Evolutionary conservation across 2,329 filamentous ascomycete genomes (phyloP), one percentile per base, ranked within the genome.

Genomic region (Phialemoniopsis sp.): DNA sequence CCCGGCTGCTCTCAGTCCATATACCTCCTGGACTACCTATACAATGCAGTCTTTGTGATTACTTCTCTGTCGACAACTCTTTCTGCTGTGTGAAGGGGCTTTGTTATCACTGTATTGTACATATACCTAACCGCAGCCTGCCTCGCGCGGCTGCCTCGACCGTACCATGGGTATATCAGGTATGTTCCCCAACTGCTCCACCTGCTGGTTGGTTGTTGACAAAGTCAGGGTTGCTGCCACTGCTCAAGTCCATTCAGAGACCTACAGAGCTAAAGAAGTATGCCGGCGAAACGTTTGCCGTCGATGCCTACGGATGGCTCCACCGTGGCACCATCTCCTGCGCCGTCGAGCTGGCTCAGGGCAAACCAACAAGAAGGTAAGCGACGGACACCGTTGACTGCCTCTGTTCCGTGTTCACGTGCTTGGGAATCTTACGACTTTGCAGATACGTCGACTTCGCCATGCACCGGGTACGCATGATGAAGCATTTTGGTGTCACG

Each of bases 221-320:
- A 6, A 6, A 34, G 61, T 38, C 37, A 90, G 91, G 93, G 33
- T 79, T 98, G 39, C 76, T 97, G 28, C 89, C 89, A 29, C 74
- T 97, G 44, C 80, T 98, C 45, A 97, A 97, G 66, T 97, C 93
- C 34, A 97, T 98, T 39, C 93, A 98, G 44, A 89, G 87, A 56
- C 86, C 87, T 56, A 86, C 80, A 37, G 86, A 88, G 51, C 73
- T 98, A 44, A 94, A 89, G 59, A 89, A 89, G 55, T 96, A 87
- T 62, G 69, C 78, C 12, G 93, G 91, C 37, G 83, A 95, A 64
- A 95, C 86, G 2, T 76, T 98, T 34, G 94, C 87, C n/a, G 83
- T 98, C 29, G 93, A 98, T 62, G 91, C 87, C 41, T 98, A 98
- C 73, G 93, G 91, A 59, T 98, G 94, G 93, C 81, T 98, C 40